These are phyloP conservation scores for Aristolochia fimbriata DNA, from an alignment of 164 flowering plant genomes.

Conservation along the genomic window DNA sequence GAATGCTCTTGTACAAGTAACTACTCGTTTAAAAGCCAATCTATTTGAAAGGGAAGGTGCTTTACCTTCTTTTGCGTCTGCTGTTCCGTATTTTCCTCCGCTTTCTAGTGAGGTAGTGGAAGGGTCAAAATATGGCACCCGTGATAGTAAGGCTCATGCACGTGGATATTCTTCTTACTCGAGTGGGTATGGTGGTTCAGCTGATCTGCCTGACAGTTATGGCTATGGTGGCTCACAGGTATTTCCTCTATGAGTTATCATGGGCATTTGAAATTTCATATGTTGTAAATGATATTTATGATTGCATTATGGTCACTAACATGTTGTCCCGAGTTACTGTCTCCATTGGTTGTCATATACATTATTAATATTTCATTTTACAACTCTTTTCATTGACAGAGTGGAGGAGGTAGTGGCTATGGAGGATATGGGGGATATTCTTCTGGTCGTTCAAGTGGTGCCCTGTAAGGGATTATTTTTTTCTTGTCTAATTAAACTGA, in stretches of 20 bases:
- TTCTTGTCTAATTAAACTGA: background rate
- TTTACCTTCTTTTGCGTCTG: conserved; percentile 58
- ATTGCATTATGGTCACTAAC: background rate
- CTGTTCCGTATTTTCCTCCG: conserved; percentile 64
- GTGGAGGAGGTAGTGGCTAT: conserved; percentile 36
- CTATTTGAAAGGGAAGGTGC: conserved; percentile 89
- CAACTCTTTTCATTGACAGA: conserved; percentile 1
- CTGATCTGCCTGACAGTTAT: conserved; percentile 62
- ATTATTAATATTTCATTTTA: background rate
- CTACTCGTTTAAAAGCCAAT: conserved; percentile 73
- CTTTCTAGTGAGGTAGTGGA: conserved; percentile 53
- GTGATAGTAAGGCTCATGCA: conserved; percentile 67
- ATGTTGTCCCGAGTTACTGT: background rate
- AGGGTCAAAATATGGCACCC: conserved; percentile 49
- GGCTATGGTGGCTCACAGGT: conserved; percentile 62
- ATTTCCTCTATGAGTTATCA: background rate
- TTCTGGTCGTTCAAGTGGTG: conserved; percentile 11
- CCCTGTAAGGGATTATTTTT: conserved; percentile 4
- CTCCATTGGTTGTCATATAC: background rate
- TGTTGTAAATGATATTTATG: no score
- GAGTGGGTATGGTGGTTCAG: conserved; percentile 58
- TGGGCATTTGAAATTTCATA: background rate
- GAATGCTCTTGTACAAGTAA: conserved; percentile 78
- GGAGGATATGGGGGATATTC: conserved; percentile 58
- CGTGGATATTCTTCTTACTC: conserved; percentile 66